These are phyloP conservation scores for Eimeria acervulina DNA, from an alignment of 169 alveolate genomes.

Conservation along the genomic window DNA sequence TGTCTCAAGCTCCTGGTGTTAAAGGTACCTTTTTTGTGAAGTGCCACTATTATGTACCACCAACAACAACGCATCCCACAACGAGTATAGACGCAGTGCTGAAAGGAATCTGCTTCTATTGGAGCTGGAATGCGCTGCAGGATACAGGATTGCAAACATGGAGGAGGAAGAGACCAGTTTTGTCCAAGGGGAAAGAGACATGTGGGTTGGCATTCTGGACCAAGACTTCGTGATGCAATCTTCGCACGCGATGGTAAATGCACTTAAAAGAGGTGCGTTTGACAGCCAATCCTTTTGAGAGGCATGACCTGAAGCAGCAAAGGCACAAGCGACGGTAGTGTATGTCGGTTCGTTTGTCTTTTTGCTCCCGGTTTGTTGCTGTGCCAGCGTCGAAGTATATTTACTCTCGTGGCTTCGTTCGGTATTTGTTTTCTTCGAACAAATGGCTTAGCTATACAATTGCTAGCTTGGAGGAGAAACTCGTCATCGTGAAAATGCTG, in stretches of 20 bases:
- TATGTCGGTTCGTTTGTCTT: neutral
- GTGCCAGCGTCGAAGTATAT: conserved; percentile 54
- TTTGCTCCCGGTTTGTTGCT: neutral
- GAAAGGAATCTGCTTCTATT: too few species aligned
- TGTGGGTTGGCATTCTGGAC: conserved; percentile 61
- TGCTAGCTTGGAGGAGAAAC: neutral
- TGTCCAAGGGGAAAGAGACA: conserved; percentile 6
- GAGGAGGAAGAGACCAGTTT: conserved; percentile 23
- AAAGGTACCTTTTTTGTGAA: neutral
- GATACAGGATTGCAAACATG: neutral
- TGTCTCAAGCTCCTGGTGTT: neutral
- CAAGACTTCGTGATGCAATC: conserved; percentile 59
- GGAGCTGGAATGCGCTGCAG: too few species aligned
- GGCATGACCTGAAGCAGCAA: neutral
- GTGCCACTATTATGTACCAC: too few species aligned
- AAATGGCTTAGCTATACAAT: conserved; percentile 64
- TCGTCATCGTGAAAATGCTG: conserved; percentile 43
- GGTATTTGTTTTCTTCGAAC: neutral
- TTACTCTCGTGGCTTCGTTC: conserved; percentile 66
- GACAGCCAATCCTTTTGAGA: neutral
- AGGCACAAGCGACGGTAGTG: neutral
- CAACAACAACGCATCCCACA: neutral
- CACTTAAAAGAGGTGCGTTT: conserved; percentile 43
- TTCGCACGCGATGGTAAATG: conserved; percentile 26
- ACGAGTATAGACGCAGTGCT: neutral